Evolutionary conservation across 768 basidiomycete species (phyloP), one percentile per base, ranked within the genome.

Genomic region (Collybiopsis luxurians): DNA sequence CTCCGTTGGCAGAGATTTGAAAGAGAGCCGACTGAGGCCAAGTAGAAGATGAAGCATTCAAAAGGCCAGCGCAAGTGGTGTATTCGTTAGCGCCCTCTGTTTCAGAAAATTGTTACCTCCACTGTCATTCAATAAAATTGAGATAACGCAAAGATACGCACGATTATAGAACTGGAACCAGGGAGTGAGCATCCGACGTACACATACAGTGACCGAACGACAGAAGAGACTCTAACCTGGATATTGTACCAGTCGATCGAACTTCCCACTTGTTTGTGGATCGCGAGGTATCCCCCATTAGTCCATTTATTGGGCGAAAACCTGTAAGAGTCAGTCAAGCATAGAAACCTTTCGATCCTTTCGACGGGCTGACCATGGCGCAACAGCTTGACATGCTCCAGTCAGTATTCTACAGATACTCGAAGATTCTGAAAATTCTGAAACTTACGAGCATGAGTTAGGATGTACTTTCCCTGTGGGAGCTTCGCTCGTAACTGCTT

Each of bases 201-300:
- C 11, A 44, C 26, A 38, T 28, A 21, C 39, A 26, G n/a, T n/a
- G n/a, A 60, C 50, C 26, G 53, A 27, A 28, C 3, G 28, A 6
- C 3, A 49, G 24, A 21, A 63, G 67, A 53, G 66, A 67, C 17
- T 44, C 52, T 64, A 60, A 82, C 80, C 74, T 84, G 76, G 50
- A 78, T 61, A 57, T 82, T 80, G 64, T 81, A 85, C 80, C 84
- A 89, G 66, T 88, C 86, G 62, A 88, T 88, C 21, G 79, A 67
- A 60, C 66, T 71, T 7, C 86, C 86, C 13, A 84, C 82, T 5
- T 69, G 60, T 47, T 73, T 53, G 65, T 87, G 74, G 19, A 89
- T 78, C 52, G 72, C 74, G 26, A 81, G 69, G 62, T 87, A 87
- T 13, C 78, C 86, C 26, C 84, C 84, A 19, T 73, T 76, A n/a